Conservation (phyloP, 2,329 filamentous ascomycete genomes). For the Mariannaea sp. region DNA sequence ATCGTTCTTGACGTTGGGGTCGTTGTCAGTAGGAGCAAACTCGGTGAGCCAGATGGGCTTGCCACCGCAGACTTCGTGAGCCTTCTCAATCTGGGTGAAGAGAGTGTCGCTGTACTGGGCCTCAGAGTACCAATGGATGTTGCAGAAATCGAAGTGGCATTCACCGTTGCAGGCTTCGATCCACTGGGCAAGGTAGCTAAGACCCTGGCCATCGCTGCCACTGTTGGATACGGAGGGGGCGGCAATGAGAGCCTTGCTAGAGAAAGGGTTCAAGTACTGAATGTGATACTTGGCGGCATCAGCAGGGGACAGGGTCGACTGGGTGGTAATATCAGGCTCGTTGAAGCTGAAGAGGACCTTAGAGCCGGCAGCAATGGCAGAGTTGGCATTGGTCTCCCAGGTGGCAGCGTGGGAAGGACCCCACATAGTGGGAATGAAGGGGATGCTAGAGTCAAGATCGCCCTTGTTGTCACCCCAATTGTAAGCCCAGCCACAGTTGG, state of each 20-base stretch:
- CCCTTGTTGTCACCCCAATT: slow-evolving; percentile 65
- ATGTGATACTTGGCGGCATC: slow-evolving; percentile 59
- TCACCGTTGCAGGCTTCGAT: slow-evolving; percentile 53
- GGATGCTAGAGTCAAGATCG: slow-evolving; percentile 50
- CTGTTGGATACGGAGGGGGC: slow-evolving; percentile 68
- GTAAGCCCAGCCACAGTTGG: slow-evolving; percentile 64
- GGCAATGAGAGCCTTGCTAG: slow-evolving; percentile 58
- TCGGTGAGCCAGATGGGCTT: slow-evolving; percentile 67
- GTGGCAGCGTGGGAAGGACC: slow-evolving; percentile 50
- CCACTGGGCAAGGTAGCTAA: slow-evolving; percentile 61
- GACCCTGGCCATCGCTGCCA: slow-evolving; percentile 52
- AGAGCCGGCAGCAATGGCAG: slow-evolving; percentile 58
- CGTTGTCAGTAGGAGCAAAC: slow-evolving; percentile 59
- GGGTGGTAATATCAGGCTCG: slow-evolving; percentile 67
- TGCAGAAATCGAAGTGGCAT: slow-evolving; percentile 64
- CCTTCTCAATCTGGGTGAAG: slow-evolving; percentile 57
- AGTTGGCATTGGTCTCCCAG: slow-evolving; percentile 58
- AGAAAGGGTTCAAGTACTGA: slow-evolving; percentile 59
- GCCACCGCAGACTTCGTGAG: slow-evolving; percentile 49
- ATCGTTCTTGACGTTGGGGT: slow-evolving; percentile 45
- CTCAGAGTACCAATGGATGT: slow-evolving; percentile 67
- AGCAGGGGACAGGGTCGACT: slow-evolving; percentile 61
- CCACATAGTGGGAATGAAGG: slow-evolving; percentile 73
- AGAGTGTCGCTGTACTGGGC: slow-evolving; percentile 55
- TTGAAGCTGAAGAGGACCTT: slow-evolving; percentile 70